Percentiles rank a stretch among this genome's conserved stretches.
Evolutionary conservation across 2,329 filamentous ascomycete genomes (phyloP).

Genomic region (Graphiopsis chlorocephala): DNA sequence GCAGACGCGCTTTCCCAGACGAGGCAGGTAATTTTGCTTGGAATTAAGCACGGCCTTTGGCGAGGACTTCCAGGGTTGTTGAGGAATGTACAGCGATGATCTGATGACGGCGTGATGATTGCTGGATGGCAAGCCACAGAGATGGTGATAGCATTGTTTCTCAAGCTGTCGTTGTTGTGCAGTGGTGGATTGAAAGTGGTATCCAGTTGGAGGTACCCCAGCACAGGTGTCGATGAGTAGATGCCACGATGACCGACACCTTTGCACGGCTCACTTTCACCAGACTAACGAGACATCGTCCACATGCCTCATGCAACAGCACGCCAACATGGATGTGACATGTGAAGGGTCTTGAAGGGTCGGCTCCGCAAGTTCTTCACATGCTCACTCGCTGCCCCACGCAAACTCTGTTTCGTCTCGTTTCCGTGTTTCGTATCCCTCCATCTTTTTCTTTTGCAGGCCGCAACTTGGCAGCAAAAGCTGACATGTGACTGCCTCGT

Average conservation of each 20-base stretch:
- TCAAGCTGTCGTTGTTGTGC: neutral
- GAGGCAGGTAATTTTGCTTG: constrained; percentile 24
- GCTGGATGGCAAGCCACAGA: neutral
- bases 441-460: neutral
- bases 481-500: neutral
- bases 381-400: neutral
- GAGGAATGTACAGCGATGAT: constrained; percentile 20
- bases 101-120: constrained; percentile 7
- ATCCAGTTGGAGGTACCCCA: neutral
- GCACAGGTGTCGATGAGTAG: neutral
- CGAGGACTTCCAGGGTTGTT: constrained; percentile 1
- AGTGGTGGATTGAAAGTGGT: neutral
- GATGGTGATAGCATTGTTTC: neutral
- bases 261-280: neutral
- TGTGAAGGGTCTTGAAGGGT: neutral
- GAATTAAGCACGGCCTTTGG: constrained; percentile 20
- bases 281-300: neutral
- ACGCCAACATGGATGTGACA: neutral
- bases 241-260: neutral
- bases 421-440: neutral
- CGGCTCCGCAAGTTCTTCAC: neutral
- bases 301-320: neutral
- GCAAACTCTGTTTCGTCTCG: neutral
- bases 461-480: neutral
- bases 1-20: constrained; percentile 20